A percentile compares a stretch with the other conserved stretches of the same genome.
Conservation (phyloP, 2,329 filamentous ascomycete genomes). For the Sarocladium brachiariae region DNA sequence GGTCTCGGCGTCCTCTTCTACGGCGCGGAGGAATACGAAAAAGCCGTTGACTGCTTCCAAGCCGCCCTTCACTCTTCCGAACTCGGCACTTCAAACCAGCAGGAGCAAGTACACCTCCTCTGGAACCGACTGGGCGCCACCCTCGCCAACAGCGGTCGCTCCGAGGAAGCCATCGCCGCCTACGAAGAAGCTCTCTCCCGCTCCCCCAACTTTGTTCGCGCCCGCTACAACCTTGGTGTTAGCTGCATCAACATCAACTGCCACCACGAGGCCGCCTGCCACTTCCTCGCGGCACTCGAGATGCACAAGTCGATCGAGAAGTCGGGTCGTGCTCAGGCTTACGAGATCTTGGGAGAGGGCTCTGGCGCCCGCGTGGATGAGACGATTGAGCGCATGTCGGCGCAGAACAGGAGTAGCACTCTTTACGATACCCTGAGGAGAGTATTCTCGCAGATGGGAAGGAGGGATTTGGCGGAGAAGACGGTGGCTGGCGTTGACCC, state of each 20-base stretch:
- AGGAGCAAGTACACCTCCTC: conserved; percentile 81
- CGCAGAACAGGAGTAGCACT: conserved; percentile 94
- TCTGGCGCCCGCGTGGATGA: conserved; percentile 48
- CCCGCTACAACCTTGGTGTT: conserved; percentile 93
- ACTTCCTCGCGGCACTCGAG: conserved; percentile 81
- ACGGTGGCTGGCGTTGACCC: conserved; percentile 89
- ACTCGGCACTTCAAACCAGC: conserved; percentile 74
- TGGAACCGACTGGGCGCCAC: conserved; percentile 98
- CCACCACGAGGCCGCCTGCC: conserved; percentile 85
- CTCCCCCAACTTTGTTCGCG: conserved; percentile 93
- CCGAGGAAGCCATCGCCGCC: conserved; percentile 92
- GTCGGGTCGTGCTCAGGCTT: conserved; percentile 74
- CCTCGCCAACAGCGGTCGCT: conserved; percentile 86
- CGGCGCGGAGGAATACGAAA: conserved; percentile 94
- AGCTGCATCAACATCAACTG: conserved; percentile 97
- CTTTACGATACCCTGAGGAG: conserved; percentile 88
- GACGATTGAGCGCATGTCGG: conserved; percentile 78
- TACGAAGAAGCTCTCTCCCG: conserved; percentile 89
- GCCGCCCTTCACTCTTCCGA: conserved; percentile 83
- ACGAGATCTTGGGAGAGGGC: conserved; percentile 66
- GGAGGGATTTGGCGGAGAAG: conserved; percentile 79
- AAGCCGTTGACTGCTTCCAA: conserved; percentile 97
- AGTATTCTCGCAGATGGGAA: conserved; percentile 94
- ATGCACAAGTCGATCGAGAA: conserved; percentile 95
- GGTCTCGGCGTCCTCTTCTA: conserved; percentile 96